A percentile compares a stretch with the other conserved stretches of the same genome.
phyloP scores from a whole-genome alignment of 2,329 filamentous ascomycete genomes.

The Calonectria hawksworthii region DNA sequence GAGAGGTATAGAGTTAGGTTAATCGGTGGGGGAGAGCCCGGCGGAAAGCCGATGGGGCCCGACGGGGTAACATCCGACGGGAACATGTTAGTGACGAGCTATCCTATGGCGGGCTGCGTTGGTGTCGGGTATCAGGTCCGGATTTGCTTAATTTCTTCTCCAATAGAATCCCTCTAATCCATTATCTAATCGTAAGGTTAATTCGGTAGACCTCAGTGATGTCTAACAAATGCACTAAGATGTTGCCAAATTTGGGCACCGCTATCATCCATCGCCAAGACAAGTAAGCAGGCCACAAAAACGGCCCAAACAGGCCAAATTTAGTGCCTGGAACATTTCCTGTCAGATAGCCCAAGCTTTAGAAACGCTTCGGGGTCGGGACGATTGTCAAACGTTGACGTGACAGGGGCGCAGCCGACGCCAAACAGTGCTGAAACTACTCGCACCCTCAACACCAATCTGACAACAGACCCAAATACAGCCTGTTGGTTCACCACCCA shows the following conservation, averaged over 20 bases:
- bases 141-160: not conserved
- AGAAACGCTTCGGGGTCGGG: constrained; percentile 11
- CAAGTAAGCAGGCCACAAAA: not conserved
- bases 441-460: not conserved
- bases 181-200: not conserved
- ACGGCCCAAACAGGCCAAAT: not conserved
- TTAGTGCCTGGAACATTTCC: not conserved
- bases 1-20: too few species aligned
- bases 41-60: too few species aligned
- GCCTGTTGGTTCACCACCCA: not conserved
- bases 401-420: constrained; percentile 5
- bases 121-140: not conserved
- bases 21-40: too few species aligned
- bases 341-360: too few species aligned
- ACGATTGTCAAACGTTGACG: constrained; percentile 29
- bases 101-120: not conserved
- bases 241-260: not conserved
- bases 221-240: not conserved
- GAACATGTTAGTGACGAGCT: not conserved
- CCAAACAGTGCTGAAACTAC: constrained; percentile 24
- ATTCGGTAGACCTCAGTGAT: not conserved
- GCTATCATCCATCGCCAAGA: not conserved
- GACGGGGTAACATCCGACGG: not conserved
- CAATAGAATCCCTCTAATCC: too few species aligned
- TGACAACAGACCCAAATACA: not conserved